Evolutionary conservation across 306 rosid genomes (phyloP).

Genomic region (Ammopiptanthus mongolicus): DNA sequence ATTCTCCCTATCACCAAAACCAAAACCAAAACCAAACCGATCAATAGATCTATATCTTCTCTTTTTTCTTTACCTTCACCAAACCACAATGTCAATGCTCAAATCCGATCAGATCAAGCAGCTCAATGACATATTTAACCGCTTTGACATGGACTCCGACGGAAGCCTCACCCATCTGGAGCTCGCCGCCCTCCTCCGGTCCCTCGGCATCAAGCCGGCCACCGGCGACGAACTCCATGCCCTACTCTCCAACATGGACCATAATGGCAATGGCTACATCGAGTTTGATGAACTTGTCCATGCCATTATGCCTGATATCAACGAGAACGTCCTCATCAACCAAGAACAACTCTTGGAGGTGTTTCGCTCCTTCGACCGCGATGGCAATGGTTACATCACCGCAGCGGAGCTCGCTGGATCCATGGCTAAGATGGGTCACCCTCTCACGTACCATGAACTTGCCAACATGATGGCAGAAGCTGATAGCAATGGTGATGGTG

Average conservation of each 20-base stretch:
- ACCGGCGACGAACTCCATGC: constrained; percentile 59
- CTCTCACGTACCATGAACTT: constrained; percentile 60
- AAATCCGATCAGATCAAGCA: constrained; percentile 52
- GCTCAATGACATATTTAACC: constrained; percentile 60
- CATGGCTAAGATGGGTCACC: constrained; percentile 88
- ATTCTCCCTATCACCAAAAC: background rate
- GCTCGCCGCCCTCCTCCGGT: constrained; percentile 79
- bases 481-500: constrained; percentile 79
- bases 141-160: constrained; percentile 85
- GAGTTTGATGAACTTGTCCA: constrained; percentile 68
- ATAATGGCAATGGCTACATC: constrained; percentile 61
- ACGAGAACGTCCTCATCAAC: constrained; percentile 45
- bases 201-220: constrained; percentile 78
- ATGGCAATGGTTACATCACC: constrained; percentile 78
- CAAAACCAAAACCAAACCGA: background rate
- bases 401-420: constrained; percentile 77
- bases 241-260: constrained; percentile 59
- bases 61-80: background rate
- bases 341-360: constrained; percentile 76
- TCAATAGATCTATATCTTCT: background rate
- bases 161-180: constrained; percentile 90
- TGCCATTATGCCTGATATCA: constrained; percentile 56
- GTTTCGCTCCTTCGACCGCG: constrained; percentile 70
- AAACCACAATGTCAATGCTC: constrained; percentile 27
- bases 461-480: constrained; percentile 70